Percentiles rank a stretch among this genome's conserved stretches.
These are phyloP conservation scores for Dioszegia aurantiaca DNA, from an alignment of 768 basidiomycete species.

Conservation along the genomic window DNA sequence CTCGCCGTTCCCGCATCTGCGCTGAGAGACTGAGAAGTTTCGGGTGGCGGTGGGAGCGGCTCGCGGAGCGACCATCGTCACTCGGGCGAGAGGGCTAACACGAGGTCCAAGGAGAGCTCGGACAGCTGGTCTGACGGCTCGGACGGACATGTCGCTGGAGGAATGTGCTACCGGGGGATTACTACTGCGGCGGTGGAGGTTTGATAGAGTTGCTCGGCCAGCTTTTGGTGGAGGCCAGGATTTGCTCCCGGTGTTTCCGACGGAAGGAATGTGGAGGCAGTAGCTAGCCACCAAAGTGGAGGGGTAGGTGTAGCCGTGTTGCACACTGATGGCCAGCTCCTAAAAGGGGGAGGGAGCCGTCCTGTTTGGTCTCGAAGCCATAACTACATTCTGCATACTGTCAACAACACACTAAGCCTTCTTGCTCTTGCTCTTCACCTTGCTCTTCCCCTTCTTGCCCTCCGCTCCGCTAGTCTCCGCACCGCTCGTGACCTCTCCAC, in stretches of 20 bases:
- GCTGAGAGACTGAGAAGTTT: constrained; percentile 29
- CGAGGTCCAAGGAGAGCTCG: constrained; percentile 19
- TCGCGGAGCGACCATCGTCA: constrained; percentile 8
- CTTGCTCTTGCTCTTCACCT: constrained; percentile 31
- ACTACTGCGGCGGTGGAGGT: too few species aligned
- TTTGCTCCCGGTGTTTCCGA: background rate
- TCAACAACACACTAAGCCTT: background rate
- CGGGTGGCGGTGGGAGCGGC: constrained; percentile 14
- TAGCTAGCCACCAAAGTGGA: background rate
- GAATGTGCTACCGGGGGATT: too few species aligned
- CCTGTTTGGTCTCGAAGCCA: too few species aligned
- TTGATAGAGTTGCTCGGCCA: too few species aligned
- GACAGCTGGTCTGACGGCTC: constrained; percentile 17
- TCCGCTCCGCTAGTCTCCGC: constrained; percentile 45
- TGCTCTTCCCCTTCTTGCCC: constrained; percentile 36
- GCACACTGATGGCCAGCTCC: too few species aligned
- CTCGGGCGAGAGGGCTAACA: constrained; percentile 9
- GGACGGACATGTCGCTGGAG: constrained; percentile 20
- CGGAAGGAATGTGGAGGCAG: background rate
- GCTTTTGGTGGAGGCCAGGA: background rate
- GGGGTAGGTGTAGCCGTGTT: too few species aligned
- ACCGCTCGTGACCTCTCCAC: constrained; percentile 49
- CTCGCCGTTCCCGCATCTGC: constrained; percentile 42
- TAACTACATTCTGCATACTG: too few species aligned
- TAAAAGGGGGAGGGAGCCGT: too few species aligned